Conservation (phyloP, 2,329 filamentous ascomycete genomes). For the Paradendryphiella salina region DNA sequence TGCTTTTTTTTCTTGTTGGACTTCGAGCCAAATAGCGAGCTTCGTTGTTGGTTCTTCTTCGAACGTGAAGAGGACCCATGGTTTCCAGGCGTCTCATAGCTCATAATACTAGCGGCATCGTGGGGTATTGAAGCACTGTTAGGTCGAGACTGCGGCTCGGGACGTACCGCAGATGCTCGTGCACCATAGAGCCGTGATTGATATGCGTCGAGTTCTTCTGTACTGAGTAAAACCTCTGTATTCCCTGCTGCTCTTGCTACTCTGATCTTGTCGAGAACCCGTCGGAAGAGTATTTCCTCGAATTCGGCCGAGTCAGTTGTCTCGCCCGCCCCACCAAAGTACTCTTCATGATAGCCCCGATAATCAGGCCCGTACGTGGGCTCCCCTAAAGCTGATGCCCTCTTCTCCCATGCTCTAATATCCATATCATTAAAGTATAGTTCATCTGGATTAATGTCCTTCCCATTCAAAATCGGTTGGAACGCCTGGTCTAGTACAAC, state of each 20-base stretch:
- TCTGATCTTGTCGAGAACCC: conserved; percentile 77
- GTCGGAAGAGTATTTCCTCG: conserved; percentile 76
- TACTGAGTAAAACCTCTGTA: conserved; percentile 76
- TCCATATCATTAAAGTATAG: conserved; percentile 56
- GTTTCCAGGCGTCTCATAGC: conserved; percentile 39
- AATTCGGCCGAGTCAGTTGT: conserved; percentile 51
- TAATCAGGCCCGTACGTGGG: conserved; percentile 55
- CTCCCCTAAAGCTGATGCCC: conserved; percentile 53
- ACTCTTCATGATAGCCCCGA: conserved; percentile 55
- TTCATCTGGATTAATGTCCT: conserved; percentile 50
- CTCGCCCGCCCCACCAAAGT: conserved; percentile 49
- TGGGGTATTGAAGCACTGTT: conserved; percentile 33
- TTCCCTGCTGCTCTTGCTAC: conserved; percentile 76
- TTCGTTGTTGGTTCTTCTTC: conserved; percentile 40
- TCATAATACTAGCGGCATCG: conserved; percentile 34
- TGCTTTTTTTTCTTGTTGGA: conserved; percentile 40
- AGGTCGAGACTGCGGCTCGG: conserved; percentile 25
- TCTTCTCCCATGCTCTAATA: conserved; percentile 47
- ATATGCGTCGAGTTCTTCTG: conserved; percentile 78
- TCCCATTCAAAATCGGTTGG: conserved; percentile 39
- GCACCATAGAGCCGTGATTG: conserved; percentile 66
- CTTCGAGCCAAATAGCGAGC: conserved; percentile 37
- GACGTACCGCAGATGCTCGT: conserved; percentile 35
- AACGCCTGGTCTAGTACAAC: conserved; percentile 48
- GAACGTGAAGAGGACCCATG: conserved; percentile 35